phyloP scores from a whole-genome alignment of 2,329 filamentous ascomycete species.

The Aureobasidium sp. region DNA sequence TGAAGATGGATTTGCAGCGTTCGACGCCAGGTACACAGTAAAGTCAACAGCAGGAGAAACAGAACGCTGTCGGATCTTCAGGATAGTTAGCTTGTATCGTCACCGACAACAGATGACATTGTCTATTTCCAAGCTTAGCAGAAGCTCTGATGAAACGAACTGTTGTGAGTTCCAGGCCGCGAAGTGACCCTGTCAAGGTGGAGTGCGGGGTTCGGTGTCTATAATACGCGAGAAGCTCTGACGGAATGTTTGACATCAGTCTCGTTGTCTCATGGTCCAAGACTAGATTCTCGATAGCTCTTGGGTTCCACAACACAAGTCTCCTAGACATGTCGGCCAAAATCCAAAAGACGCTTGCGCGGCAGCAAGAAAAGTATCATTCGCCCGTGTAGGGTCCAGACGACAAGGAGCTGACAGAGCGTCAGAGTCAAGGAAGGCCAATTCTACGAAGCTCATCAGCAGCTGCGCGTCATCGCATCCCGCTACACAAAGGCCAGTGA shows the following conservation, averaged over 20 bases:
- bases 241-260: constrained; percentile 1
- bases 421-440: constrained; percentile 80
- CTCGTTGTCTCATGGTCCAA: background rate
- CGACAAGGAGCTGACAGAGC: constrained; percentile 19
- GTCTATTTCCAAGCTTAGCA: too few relatives aligned
- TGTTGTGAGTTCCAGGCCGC: too few relatives aligned
- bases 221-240: background rate
- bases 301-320: background rate
- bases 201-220: constrained; percentile 4
- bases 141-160: too few relatives aligned
- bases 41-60: background rate
- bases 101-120: too few relatives aligned
- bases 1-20: background rate
- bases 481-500: constrained; percentile 86
- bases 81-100: too few relatives aligned
- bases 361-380: constrained; percentile 67
- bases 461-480: constrained; percentile 88
- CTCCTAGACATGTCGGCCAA: constrained; percentile 36
- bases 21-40: background rate
- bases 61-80: constrained; percentile 6
- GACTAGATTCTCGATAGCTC: background rate
- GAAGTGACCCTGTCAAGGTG: background rate
- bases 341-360: constrained; percentile 64
- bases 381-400: background rate
- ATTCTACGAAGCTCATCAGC: constrained; percentile 97